These are phyloP conservation scores for Fusarium stilboides DNA, from an alignment of 2,329 filamentous ascomycete genomes.

Conservation along the genomic window DNA sequence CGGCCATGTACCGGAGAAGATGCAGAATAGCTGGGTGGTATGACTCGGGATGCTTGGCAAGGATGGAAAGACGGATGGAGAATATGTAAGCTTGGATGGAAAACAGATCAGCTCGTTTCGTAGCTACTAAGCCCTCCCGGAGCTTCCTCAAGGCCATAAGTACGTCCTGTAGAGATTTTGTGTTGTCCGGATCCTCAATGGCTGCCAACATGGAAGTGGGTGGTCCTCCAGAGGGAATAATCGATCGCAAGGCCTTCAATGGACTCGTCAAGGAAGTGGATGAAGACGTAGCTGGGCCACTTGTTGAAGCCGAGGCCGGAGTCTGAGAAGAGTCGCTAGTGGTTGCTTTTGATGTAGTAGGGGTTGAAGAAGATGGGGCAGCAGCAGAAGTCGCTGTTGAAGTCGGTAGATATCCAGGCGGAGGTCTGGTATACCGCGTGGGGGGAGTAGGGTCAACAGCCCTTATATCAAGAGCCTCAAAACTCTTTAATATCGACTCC, in stretches of 20 bases:
- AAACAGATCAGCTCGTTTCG: slow-evolving; percentile 83
- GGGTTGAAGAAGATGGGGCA: not conserved
- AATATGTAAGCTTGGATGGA: slow-evolving; percentile 93
- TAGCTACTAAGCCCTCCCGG: slow-evolving; percentile 88
- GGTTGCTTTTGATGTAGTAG: not conserved
- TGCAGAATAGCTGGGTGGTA: slow-evolving; percentile 91
- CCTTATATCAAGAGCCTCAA: slow-evolving; percentile 71
- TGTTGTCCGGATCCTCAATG: slow-evolving; percentile 55
- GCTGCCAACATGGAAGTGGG: slow-evolving; percentile 33
- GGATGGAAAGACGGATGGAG: slow-evolving; percentile 86
- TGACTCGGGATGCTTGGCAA: slow-evolving; percentile 86
- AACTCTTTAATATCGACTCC: slow-evolving; percentile 81
- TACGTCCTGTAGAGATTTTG: slow-evolving; percentile 79
- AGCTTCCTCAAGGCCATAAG: slow-evolving; percentile 91
- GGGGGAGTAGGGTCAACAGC: slow-evolving; percentile 29
- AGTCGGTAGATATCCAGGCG: slow-evolving; percentile 16
- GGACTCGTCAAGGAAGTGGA: slow-evolving; percentile 23
- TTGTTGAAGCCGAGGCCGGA: not conserved
- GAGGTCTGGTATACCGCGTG: slow-evolving; percentile 24
- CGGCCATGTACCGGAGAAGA: slow-evolving; percentile 80
- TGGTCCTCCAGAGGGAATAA: slow-evolving; percentile 32
- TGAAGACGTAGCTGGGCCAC: slow-evolving; percentile 4
- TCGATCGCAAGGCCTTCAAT: slow-evolving; percentile 23
- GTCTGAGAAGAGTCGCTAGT: not conserved
- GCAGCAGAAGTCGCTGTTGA: slow-evolving; percentile 5